Evolutionary conservation across 2,329 filamentous ascomycete species (phyloP).

Genomic region (Allantophomopsis cytisporea): DNA sequence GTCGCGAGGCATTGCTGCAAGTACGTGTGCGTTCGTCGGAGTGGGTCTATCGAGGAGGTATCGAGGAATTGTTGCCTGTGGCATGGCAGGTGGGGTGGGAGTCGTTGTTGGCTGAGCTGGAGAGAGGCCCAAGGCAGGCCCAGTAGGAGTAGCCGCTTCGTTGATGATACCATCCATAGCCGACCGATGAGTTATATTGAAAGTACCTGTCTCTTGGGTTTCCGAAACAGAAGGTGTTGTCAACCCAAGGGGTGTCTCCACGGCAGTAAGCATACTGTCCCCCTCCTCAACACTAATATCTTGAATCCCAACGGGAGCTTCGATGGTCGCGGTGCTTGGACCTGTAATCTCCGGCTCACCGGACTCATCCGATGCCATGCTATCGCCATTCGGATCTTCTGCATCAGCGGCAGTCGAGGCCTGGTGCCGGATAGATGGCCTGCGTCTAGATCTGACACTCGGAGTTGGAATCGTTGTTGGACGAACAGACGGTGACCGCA

Average conservation of each 20-base stretch:
- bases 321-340: conserved; percentile 66
- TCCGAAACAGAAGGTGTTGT: conserved; percentile 70
- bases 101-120: conserved; percentile 46
- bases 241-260: conserved; percentile 58
- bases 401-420: conserved; percentile 74
- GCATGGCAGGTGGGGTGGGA: conserved; percentile 63
- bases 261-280: conserved; percentile 61
- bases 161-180: conserved; percentile 73
- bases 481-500: conserved; percentile 39
- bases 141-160: conserved; percentile 50
- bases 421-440: conserved; percentile 82
- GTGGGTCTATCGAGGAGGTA: conserved; percentile 64
- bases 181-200: conserved; percentile 83
- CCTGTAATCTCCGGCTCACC: conserved; percentile 59
- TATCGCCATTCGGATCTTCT: conserved; percentile 77
- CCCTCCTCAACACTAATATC: conserved; percentile 66
- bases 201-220: conserved; percentile 73
- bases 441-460: conserved; percentile 44
- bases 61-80: conserved; percentile 59
- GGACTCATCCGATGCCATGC: conserved; percentile 65
- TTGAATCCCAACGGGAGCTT: conserved; percentile 72
- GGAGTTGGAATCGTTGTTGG: conserved; percentile 38
- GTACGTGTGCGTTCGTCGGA: conserved; percentile 54
- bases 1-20: conserved; percentile 88
- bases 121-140: conserved; percentile 59